phyloP scores from a whole-genome alignment of 768 basidiomycete species.

The Piloderma croceum region DNA sequence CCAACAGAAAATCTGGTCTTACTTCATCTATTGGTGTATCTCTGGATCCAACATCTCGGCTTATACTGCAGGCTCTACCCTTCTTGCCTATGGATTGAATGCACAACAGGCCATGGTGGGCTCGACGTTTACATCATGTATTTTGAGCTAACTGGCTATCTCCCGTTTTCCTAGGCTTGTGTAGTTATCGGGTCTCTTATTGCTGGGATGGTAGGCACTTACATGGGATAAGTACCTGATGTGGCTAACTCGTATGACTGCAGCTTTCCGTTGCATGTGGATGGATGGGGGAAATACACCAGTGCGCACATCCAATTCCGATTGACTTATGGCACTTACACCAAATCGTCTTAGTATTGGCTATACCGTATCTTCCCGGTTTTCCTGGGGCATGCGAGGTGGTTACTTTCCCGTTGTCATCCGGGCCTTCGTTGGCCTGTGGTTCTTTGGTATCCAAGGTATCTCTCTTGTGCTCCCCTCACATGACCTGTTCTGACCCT shows the following conservation, averaged over 20 bases:
- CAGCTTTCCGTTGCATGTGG: constrained; percentile 13
- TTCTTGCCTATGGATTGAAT: not conserved
- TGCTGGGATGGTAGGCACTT: no score
- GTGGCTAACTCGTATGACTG: no score
- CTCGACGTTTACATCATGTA: not conserved
- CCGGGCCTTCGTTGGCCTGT: constrained; percentile 9
- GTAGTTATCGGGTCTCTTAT: no score
- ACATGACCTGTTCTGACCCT: no score
- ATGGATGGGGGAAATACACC: constrained; percentile 15
- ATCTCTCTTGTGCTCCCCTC: no score
- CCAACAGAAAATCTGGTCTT: not conserved
- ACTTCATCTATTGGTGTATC: not conserved
- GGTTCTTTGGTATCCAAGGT: not conserved
- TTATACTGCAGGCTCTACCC: not conserved
- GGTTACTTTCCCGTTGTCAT: constrained; percentile 12
- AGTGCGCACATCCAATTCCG: not conserved
- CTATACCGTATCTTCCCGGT: constrained; percentile 15
- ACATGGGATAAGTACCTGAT: no score
- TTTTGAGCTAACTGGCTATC: no score
- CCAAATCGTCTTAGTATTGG: constrained; percentile 12
- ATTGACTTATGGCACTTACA: not conserved
- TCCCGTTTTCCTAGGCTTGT: no score
- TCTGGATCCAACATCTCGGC: not conserved
- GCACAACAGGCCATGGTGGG: not conserved
- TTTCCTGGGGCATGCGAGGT: constrained; percentile 15